phyloP scores from a whole-genome alignment of 2,329 filamentous ascomycete genomes.

The Tolypocladium sp. region DNA sequence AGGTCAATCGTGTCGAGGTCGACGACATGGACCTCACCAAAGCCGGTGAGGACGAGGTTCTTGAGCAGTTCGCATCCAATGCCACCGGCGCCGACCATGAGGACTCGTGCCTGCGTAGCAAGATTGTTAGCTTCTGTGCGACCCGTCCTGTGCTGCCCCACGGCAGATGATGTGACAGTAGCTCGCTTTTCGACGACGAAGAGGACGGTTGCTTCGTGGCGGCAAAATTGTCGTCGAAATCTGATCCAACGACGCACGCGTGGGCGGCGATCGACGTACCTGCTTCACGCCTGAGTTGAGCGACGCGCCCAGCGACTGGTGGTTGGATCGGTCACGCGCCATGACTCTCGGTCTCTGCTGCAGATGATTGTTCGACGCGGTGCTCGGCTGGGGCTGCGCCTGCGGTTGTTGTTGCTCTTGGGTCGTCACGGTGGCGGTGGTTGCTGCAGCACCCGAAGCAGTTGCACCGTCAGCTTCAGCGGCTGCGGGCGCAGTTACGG shows the following conservation, averaged over 20 bases:
- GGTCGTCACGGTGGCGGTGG: background rate
- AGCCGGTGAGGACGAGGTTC: conserved; percentile 86
- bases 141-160: background rate
- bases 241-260: background rate
- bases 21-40: conserved; percentile 87
- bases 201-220: background rate
- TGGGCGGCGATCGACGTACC: conserved; percentile 34
- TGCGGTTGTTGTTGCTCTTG: conserved; percentile 3
- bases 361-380: conserved; percentile 10
- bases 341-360: conserved; percentile 16
- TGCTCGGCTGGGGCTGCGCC: conserved; percentile 7
- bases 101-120: conserved; percentile 59
- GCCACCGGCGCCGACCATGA: conserved; percentile 93
- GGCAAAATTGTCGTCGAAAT: conserved; percentile 4
- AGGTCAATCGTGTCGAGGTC: conserved; percentile 98
- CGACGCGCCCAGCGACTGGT: conserved; percentile 57
- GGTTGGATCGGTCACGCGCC: conserved; percentile 45
- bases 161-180: background rate
- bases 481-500: background rate
- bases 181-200: background rate
- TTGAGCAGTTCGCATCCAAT: conserved; percentile 98
- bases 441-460: background rate
- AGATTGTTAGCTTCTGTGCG: background rate
- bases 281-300: conserved; percentile 60
- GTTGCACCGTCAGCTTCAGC: conserved; percentile 1